phyloP scores from a whole-genome alignment of 495 filamentous ascomycete species.

The Evansstolkia leycettana region DNA sequence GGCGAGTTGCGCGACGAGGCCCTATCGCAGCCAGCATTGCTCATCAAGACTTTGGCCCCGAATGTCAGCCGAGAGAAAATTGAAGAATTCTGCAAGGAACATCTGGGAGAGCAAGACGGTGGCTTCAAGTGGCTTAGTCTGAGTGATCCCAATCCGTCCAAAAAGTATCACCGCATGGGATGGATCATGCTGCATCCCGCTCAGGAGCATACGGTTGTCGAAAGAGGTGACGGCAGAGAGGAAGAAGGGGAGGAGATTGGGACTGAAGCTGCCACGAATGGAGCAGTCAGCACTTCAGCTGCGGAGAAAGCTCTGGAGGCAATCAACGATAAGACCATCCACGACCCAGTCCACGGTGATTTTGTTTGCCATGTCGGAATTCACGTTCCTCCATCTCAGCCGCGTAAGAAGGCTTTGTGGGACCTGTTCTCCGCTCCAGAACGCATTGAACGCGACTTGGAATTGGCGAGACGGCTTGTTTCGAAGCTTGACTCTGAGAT shows the following conservation, averaged over 20 bases:
- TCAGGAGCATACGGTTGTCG: constrained; percentile 43
- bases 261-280: constrained; percentile 19
- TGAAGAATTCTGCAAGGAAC: constrained; percentile 83
- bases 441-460: constrained; percentile 72
- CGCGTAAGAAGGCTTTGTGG: constrained; percentile 94
- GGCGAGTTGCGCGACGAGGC: constrained; percentile 77
- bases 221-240: constrained; percentile 47
- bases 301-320: constrained; percentile 82
- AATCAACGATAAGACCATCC: constrained; percentile 91
- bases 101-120: constrained; percentile 73
- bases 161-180: constrained; percentile 94
- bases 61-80: constrained; percentile 91
- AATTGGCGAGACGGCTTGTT: constrained; percentile 62
- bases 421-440: constrained; percentile 88
- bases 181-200: constrained; percentile 92
- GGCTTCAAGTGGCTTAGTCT: constrained; percentile 87
- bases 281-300: constrained; percentile 25
- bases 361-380: constrained; percentile 97
- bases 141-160: constrained; percentile 91
- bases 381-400: constrained; percentile 73
- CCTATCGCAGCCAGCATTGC: constrained; percentile 71
- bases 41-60: constrained; percentile 97
- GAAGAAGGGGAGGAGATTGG: constrained; percentile 51
- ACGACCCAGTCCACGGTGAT: constrained; percentile 82
- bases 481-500: constrained; percentile 73